Evolutionary conservation across 495 filamentous ascomycete species (phyloP), one percentile per base, ranked within the genome.

Genomic region (Bathelium albidoporum): DNA sequence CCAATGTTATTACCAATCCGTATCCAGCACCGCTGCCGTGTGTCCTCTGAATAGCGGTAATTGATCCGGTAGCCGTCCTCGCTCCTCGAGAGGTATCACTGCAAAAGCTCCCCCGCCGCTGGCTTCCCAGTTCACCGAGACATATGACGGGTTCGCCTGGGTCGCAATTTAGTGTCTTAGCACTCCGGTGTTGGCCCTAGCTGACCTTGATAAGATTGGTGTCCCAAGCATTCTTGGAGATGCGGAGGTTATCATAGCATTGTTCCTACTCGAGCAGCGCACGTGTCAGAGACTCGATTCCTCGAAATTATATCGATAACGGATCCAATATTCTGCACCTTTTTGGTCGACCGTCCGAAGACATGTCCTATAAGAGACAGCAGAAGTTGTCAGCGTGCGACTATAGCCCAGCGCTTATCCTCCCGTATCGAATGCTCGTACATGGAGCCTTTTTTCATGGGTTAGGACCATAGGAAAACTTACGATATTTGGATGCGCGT

Each of bases 151-250:
- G 72, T 98, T 98, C 65, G 85, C 92, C 91, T 96, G 68, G 66
- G 26, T 32, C 10, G 11, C 11, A 41, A 66, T 32, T 72, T 58
- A 72, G 59, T 60, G 10, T 29, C 14, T 26, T 41, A 20, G 24
- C 26, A 11, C n/a, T 14, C 41, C 18, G 41, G 12, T 1, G 29
- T 24, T 34, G 24, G 16, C 9, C n/a, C 14, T 7, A 31, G 66
- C 81, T 66, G 68, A 94, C 92, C 83, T 97, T 97, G 76, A 97
- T 81, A 60, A 98, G 81, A 77, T 98, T 98, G 74, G 90, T 96
- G 76, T 98, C 94, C 93, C 94, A 98, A 60, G 95, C 93, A 85
- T 98, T 98, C 75, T 85, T 86, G 65, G 93, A 96, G 75, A 98
- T 88, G 65, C 84, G 83, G 69, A 97, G 81, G 74, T 97, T 97